A percentile compares a stretch with the other conserved stretches of the same genome.
Evolutionary conservation across 225 moss, liverwort and hornwort genomes (phyloP).

Genomic region (Physcomitrium patens): DNA sequence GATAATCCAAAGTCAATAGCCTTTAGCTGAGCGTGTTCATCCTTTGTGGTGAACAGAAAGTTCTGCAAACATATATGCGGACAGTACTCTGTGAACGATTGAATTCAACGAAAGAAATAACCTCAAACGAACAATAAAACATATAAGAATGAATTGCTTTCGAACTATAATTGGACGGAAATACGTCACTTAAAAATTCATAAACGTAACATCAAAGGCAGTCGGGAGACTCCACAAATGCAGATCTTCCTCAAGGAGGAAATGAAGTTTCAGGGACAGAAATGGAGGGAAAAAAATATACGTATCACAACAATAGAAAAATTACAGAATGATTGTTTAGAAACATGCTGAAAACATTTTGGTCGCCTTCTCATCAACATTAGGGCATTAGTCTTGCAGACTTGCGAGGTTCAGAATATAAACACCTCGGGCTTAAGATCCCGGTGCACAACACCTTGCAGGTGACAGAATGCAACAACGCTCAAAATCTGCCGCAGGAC

Average conservation of each 20-base stretch:
- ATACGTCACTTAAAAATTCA: neutral
- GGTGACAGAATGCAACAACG: conserved; percentile 94
- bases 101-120: neutral
- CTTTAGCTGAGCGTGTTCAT: conserved; percentile 87
- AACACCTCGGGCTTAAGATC: conserved; percentile 95
- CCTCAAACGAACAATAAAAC: neutral
- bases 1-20: conserved; percentile 97
- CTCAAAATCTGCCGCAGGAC: conserved; percentile 96
- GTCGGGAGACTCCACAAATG: neutral
- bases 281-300: no score
- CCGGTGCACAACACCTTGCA: conserved; percentile 97
- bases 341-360: no score
- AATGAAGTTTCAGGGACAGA: no score
- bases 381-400: neutral
- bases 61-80: conserved; percentile 54
- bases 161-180: neutral
- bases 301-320: no score
- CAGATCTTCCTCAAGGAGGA: no score
- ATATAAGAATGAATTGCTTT: neutral
- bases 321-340: no score
- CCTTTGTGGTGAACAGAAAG: conserved; percentile 91
- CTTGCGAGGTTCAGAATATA: neutral
- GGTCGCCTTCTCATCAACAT: neutral
- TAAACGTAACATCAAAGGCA: neutral
- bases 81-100: neutral